Percentiles rank a stretch among this genome's conserved stretches.
These are phyloP conservation scores for Penicillium palitans DNA, from an alignment of 2,329 filamentous ascomycete species.

Conservation along the genomic window DNA sequence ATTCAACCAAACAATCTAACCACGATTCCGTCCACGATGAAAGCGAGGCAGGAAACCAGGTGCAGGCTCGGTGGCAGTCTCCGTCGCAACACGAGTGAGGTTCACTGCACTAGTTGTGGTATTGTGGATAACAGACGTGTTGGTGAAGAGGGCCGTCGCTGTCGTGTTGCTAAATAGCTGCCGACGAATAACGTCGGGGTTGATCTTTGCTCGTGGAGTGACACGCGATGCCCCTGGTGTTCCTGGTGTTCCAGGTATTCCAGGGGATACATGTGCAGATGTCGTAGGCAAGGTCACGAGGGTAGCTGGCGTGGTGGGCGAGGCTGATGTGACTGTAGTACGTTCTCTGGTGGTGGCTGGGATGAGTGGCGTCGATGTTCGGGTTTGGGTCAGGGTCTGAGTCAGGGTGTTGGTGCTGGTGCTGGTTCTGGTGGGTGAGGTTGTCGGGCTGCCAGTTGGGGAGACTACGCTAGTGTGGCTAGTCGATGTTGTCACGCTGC, in stretches of 20 bases:
- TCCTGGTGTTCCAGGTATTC: background rate
- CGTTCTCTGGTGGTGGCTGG: background rate
- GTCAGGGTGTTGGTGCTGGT: background rate
- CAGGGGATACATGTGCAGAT: background rate
- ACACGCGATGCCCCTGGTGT: background rate
- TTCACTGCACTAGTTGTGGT: constrained; percentile 4
- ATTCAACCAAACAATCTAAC: background rate
- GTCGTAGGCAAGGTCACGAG: constrained; percentile 2
- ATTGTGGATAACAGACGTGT: background rate
- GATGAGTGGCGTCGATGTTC: constrained; percentile 5
- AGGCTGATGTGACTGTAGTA: background rate
- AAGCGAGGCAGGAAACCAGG: constrained; percentile 8
- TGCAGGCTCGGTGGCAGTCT: constrained; percentile 2
- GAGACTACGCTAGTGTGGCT: background rate
- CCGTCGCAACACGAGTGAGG: background rate
- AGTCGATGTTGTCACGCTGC: background rate
- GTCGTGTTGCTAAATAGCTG: background rate
- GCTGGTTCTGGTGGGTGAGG: too few species aligned
- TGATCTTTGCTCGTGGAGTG: constrained; percentile 1
- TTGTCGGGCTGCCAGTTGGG: background rate
- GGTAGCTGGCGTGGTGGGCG: background rate
- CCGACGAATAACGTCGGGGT: constrained; percentile 6
- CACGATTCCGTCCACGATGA: constrained; percentile 4
- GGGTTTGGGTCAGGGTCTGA: background rate
- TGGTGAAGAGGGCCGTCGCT: background rate